Percentiles rank a stretch among this genome's conserved stretches.
phyloP scores from a whole-genome alignment of 345 rosid genomes.

The Fremontodendron californicum region DNA sequence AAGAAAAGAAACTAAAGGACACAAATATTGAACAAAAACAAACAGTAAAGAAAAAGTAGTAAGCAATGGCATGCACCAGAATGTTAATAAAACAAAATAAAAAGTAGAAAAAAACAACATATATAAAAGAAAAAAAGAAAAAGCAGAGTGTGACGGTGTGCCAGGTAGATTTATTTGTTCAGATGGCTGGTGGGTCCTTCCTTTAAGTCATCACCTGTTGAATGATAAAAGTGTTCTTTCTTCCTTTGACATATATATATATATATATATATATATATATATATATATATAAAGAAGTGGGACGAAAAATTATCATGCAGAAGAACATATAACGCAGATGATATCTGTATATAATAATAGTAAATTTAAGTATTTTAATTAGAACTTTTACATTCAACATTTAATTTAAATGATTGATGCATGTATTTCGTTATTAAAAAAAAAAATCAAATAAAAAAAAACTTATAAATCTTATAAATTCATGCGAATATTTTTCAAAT shows the following conservation, averaged over 20 bases:
- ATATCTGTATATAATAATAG: background rate
- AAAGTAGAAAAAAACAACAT: background rate
- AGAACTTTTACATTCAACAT: background rate
- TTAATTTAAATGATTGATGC: background rate
- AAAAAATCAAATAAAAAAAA: background rate
- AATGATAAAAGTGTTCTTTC: slow-evolving; percentile 39
- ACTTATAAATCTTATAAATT: background rate
- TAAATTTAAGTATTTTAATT: too few relatives aligned
- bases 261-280: too few relatives aligned
- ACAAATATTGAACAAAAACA: slow-evolving; percentile 13
- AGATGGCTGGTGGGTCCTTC: slow-evolving; percentile 15
- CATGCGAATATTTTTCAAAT: background rate
- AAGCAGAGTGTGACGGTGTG: slow-evolving; percentile 29
- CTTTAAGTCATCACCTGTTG: slow-evolving; percentile 30
- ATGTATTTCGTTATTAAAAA: background rate
- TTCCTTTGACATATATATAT: slow-evolving; percentile 15
- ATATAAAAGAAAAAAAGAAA: slow-evolving; percentile 8
- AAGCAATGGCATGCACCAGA: background rate
- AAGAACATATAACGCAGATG: background rate
- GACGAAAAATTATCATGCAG: too few relatives aligned
- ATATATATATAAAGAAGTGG: too few relatives aligned
- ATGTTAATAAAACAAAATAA: background rate
- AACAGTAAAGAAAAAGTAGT: slow-evolving; percentile 33
- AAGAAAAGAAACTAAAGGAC: slow-evolving; percentile 35
- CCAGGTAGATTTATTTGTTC: slow-evolving; percentile 36